Base-by-base conservation (phyloP, 176 grass and related monocot species). In the Hsuehochloa calcarea region DNA sequence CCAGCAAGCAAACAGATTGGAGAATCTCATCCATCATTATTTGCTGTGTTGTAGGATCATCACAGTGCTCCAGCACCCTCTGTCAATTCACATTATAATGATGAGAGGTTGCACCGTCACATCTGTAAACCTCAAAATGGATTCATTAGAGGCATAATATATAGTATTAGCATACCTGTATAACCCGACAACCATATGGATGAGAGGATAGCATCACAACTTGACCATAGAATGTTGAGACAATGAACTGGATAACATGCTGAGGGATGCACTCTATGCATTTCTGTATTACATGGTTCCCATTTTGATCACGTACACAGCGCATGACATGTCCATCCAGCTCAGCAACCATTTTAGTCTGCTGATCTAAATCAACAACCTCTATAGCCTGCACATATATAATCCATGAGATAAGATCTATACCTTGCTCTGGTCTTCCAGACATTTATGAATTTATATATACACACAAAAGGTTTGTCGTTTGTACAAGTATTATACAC, bases 21-120 rank as follows among this genome's bases (percentile, higher is more conserved):
- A 94, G 88, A 85, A 97, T 97, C 82, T 97, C 94, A 60, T 88
- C 91, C 94, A 96, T 93, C 86, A 96, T 90, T 85, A 96, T 93
- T 70, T 93, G 91, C 61, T 91, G 94, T 19, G 88, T 93, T 65
- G 89, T 93, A 72, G 86, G 68, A 68, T 96, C 87, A 81, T 96
- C 89, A 80, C 94, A 96, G 40, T 93, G 91, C 87, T 96, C 91
- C 79, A 96, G 46, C 56, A 96, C 89, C 77, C 91, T 91, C 94
- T 96, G 89, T 8, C 40, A 82, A 70, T 88, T 80, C 12, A 82
- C 74, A 65, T 72, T 31, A 70, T 11, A 51, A 83, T 52, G 51
- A 71, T 72, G 15, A 81, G 70, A 63, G 11, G 43, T 31, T 66
- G 49, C 10, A 56, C 44, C 19, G 13, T 74, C 31, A 44, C 29